Conservation (phyloP, 768 basidiomycete genomes). For the Tricholomella constricta region DNA sequence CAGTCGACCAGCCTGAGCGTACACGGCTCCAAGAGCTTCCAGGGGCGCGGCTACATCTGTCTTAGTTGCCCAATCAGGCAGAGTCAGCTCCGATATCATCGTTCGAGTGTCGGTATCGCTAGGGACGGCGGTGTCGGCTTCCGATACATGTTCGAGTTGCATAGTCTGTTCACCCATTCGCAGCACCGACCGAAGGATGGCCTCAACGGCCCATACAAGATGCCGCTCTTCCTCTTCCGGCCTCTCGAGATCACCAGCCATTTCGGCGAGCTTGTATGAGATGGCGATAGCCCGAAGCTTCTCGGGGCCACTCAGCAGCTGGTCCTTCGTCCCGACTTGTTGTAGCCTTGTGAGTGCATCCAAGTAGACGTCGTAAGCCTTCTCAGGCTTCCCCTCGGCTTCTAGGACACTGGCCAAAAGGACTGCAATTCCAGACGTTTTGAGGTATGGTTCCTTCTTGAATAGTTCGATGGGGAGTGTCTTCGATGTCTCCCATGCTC, state of each 20-base stretch:
- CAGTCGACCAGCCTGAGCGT: constrained; percentile 54
- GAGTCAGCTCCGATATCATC: constrained; percentile 50
- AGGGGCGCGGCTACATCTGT: constrained; percentile 68
- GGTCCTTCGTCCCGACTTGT: constrained; percentile 19
- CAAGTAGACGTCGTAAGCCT: constrained; percentile 41
- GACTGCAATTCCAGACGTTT: constrained; percentile 67
- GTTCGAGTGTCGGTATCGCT: constrained; percentile 24
- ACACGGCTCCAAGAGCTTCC: constrained; percentile 65
- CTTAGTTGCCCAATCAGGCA: constrained; percentile 62
- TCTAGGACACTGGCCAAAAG: constrained; percentile 61
- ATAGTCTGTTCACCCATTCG: constrained; percentile 16
- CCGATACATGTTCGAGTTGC: background rate
- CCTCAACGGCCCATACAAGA: constrained; percentile 44
- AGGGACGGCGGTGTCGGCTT: constrained; percentile 5
- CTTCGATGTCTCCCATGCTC: constrained; percentile 59
- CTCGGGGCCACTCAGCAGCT: constrained; percentile 29
- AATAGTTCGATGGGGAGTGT: constrained; percentile 41
- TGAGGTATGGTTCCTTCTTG: constrained; percentile 56
- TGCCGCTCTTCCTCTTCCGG: constrained; percentile 45
- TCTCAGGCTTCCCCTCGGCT: constrained; percentile 32
- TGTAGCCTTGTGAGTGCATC: constrained; percentile 38
- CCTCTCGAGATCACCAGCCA: constrained; percentile 35
- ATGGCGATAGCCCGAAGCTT: constrained; percentile 40
- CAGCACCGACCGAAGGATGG: constrained; percentile 39
- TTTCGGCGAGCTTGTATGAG: constrained; percentile 45